Conservation (phyloP, 768 basidiomycete species). For the Leccinum variicolor region DNA sequence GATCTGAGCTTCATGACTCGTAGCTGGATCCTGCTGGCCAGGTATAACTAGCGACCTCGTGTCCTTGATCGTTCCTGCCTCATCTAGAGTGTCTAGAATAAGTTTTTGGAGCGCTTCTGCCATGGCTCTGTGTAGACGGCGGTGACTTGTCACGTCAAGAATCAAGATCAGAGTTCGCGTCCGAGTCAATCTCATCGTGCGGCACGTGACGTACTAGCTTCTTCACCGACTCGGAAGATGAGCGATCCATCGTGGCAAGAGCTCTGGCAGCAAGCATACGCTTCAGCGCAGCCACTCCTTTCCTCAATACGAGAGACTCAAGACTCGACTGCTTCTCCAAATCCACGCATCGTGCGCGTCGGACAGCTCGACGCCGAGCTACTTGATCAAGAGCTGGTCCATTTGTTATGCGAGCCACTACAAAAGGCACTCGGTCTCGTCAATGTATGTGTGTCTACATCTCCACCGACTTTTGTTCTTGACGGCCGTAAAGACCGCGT, state of each 20-base stretch:
- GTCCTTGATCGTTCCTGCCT: slow-evolving; percentile 54
- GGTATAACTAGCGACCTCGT: slow-evolving; percentile 68
- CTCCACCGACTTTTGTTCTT: slow-evolving; percentile 4
- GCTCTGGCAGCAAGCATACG: slow-evolving; percentile 64
- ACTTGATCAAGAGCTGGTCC: slow-evolving; percentile 83
- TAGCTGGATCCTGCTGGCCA: slow-evolving; percentile 53
- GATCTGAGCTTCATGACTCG: slow-evolving; percentile 75
- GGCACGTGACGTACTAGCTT: slow-evolving; percentile 12
- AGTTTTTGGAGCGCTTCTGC: slow-evolving; percentile 79
- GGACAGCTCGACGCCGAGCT: slow-evolving; percentile 90
- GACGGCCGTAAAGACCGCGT: slow-evolving; percentile 43
- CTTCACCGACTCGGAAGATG: slow-evolving; percentile 8
- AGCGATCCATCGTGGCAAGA: slow-evolving; percentile 21
- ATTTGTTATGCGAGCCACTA: slow-evolving; percentile 80
- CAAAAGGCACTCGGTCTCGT: slow-evolving; percentile 64
- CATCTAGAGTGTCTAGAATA: slow-evolving; percentile 69
- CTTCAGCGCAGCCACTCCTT: slow-evolving; percentile 53
- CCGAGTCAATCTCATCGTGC: slow-evolving; percentile 17
- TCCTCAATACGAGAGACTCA: slow-evolving; percentile 44
- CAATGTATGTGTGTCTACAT: slow-evolving; percentile 47
- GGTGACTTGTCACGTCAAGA: not conserved
- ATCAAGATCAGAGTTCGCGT: not conserved
- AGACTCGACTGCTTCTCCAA: slow-evolving; percentile 26
- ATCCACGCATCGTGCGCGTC: slow-evolving; percentile 66
- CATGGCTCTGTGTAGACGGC: slow-evolving; percentile 38